Base-by-base conservation (phyloP, 257 asterid genomes). In the Gynochthodes officinalis region DNA sequence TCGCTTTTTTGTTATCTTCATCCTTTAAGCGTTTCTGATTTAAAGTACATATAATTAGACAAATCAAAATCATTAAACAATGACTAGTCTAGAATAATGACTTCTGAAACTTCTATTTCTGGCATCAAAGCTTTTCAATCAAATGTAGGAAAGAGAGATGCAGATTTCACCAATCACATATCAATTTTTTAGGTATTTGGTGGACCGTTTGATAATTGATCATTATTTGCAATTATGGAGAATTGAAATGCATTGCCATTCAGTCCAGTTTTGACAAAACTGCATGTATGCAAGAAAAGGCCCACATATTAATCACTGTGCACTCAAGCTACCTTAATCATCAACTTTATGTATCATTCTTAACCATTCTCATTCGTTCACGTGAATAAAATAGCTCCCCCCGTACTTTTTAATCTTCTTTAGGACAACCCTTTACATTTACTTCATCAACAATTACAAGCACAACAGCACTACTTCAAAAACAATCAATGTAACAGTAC, bases 281-380 rank as follows among this genome's bases (percentile, higher is more conserved):
- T 67, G 73, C 73, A 74, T 28, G 67, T 6, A 53, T 21, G 13
- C 27, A 53, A 7, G 9, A 28, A 71, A 59, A 59, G 64, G 21
- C 35, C 39, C 53, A 33, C 43, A 32, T 60, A 60, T 63, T 63
- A 62, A 33, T 25, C 70, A 68, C 44, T 58, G 59, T 44, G 67
- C 23, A 16, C 64, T 46, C 23, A 54, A 35, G 6, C 3, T 48
- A 59, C 66, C 55, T 40, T 14, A 25, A 28, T 42, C 37, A 44
- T 9, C 48, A 40, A 28, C 28, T 73, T 48, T 61, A 30, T 16
- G 13, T 19, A 13, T 63, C 50, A 63, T 63, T 21, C 49, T 37
- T 62, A 33, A 23, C 27, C 30, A 30, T 50, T 63, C 0, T 49
- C 39, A 50, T 40, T 54, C 37, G 14, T 39, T 67, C 4, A 39